phyloP scores from a whole-genome alignment of 768 basidiomycete species.

The Agrocybe praecox region DNA sequence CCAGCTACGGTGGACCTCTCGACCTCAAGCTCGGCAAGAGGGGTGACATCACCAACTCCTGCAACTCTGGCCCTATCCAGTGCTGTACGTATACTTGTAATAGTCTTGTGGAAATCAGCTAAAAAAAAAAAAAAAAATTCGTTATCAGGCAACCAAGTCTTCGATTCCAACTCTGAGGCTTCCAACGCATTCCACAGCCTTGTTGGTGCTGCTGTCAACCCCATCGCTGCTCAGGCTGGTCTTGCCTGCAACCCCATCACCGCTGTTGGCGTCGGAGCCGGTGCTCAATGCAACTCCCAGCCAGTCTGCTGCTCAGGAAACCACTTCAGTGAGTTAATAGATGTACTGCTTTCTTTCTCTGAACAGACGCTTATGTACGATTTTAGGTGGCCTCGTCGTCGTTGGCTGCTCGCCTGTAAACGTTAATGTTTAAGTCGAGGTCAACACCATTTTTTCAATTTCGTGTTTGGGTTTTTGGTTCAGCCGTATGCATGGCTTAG shows the following conservation, averaged over 20 bases:
- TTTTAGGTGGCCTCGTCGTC: constrained; percentile 27
- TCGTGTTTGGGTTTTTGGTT: too few relatives aligned
- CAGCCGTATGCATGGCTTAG: too few relatives aligned
- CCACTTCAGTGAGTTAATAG: constrained; percentile 24
- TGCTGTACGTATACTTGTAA: constrained; percentile 25
- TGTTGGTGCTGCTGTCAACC: constrained; percentile 7
- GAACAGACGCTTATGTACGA: too few relatives aligned
- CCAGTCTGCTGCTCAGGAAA: constrained; percentile 28
- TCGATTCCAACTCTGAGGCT: constrained; percentile 8
- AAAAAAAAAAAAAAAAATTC: too few relatives aligned
- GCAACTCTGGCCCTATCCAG: constrained; percentile 30
- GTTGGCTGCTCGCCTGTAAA: constrained; percentile 32
- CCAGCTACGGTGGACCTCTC: neutral
- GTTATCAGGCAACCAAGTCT: constrained; percentile 16
- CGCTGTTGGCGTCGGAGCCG: constrained; percentile 19
- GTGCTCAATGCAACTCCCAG: constrained; percentile 12
- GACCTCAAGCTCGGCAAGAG: neutral
- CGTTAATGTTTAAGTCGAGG: constrained; percentile 26
- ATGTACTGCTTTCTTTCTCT: too few relatives aligned
- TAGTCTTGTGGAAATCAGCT: too few relatives aligned
- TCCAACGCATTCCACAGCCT: constrained; percentile 5
- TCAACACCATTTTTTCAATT: too few relatives aligned
- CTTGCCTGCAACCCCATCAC: constrained; percentile 24
- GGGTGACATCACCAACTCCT: constrained; percentile 17
- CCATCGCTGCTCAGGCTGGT: constrained; percentile 7